Base-by-base conservation (phyloP, 2,329 filamentous ascomycete genomes). In the Sporothrix pseudoabietina region DNA sequence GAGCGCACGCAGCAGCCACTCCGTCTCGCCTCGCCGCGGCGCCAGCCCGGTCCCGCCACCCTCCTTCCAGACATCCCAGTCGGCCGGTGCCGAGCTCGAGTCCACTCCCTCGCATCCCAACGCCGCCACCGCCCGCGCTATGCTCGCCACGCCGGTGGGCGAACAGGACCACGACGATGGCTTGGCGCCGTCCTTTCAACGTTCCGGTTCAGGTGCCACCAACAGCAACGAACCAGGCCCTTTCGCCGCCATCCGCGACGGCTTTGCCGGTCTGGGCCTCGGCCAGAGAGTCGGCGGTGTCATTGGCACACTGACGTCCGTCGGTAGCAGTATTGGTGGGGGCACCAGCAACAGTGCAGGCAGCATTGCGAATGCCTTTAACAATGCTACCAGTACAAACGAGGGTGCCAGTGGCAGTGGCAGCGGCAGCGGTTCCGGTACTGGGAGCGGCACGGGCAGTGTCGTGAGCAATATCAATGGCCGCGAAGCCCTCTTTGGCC, bases 31-130 rank as follows among this genome's bases (percentile, higher is more conserved):
- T 1, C 77, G 77, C 10, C 77, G 78, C 5, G 73, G 78, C 0
- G 74, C 78, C 12, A 84, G 82, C 39, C 81, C 84, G 0, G 79
- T 81, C 1, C 81, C 26, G 22, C 44, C 69, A 22, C 81, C 84
- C 0, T 79, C 81, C 4, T 77, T 84, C 14, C 77, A 79, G 0
- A 78, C 63, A 9, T 71, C 71, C 22, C 73, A 71, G 41, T 76
- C 76, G 3, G 75, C 73, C 2, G 41, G 73, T 6, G 75, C 22
- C 16, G 75, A 75, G 14, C 69, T 75, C 9, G 74, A 76, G n/a
- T 71, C 57, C 9, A 54, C 44, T 7, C 9, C 41, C 26, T 19
- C 9, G 2, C 65, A 14, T 7, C 73, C 6, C 22, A 66, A 49
- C 19, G 74, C 73, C 0, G 70, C 70, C 41, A 69, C 30, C 3